phyloP scores from a whole-genome alignment of 768 basidiomycete species.

The Boletus rufocinnamomeus region DNA sequence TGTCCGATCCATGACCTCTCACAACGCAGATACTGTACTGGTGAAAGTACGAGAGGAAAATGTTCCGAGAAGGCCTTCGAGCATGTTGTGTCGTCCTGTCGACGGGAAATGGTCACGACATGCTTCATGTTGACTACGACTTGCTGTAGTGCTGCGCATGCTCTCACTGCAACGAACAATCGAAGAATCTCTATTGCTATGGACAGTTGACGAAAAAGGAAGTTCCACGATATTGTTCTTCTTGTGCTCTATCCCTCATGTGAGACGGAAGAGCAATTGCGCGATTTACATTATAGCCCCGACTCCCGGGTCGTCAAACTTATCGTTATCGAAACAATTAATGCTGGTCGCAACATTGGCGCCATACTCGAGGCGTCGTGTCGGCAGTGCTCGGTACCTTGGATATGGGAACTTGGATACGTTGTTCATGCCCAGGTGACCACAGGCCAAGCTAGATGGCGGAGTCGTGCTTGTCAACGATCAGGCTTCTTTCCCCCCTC shows the following conservation, averaged over 20 bases:
- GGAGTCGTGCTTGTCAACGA: not conserved
- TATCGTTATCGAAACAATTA: not conserved
- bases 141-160: not conserved
- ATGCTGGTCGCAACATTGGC: not conserved
- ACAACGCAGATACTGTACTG: not conserved
- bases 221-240: not conserved
- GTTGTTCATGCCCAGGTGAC: not conserved
- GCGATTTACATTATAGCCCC: not conserved
- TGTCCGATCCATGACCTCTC: not conserved
- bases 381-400: slow-evolving; percentile 13
- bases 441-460: not conserved
- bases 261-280: not conserved
- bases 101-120: not conserved
- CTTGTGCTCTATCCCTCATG: not conserved
- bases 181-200: not conserved
- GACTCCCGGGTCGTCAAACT: not conserved
- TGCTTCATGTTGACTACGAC: not conserved
- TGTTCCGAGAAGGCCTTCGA: not conserved
- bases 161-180: not conserved
- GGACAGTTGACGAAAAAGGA: not conserved
- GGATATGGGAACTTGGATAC: slow-evolving; percentile 2
- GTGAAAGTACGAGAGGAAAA: not conserved
- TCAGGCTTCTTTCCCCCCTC: slow-evolving; percentile 4
- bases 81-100: not conserved
- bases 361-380: not conserved